Conservation (phyloP, 1,284 basidiomycete genomes). For the Naganishia cerealis region DNA sequence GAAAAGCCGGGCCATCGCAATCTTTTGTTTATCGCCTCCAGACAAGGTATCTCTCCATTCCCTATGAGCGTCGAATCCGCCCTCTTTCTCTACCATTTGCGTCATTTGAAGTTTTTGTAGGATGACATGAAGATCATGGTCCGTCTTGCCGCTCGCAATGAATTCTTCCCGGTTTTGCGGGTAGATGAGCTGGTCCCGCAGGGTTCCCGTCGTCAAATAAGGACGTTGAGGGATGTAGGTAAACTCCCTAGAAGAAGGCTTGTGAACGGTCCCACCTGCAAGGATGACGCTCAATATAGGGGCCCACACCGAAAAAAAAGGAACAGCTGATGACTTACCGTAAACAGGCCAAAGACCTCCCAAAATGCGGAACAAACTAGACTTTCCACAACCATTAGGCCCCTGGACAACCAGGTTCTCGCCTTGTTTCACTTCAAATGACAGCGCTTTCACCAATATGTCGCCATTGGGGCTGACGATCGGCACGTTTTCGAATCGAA, state of each 20-base stretch:
- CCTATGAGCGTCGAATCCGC: constrained; percentile 82
- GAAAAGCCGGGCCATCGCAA: constrained; percentile 94
- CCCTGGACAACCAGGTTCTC: constrained; percentile 85
- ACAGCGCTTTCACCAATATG: constrained; percentile 77
- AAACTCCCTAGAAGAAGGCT: constrained; percentile 84
- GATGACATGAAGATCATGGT: constrained; percentile 72
- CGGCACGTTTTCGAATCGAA: constrained; percentile 87
- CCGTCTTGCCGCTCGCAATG: constrained; percentile 65
- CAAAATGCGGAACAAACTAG: constrained; percentile 87
- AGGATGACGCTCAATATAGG: constrained; percentile 1
- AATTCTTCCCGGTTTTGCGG: constrained; percentile 73
- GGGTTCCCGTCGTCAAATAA: constrained; percentile 86
- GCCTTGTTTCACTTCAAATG: constrained; percentile 85
- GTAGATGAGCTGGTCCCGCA: constrained; percentile 81
- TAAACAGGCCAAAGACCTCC: constrained; percentile 98
- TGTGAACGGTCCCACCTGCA: constrained; percentile 79
- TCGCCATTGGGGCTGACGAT: constrained; percentile 96
- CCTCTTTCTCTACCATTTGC: constrained; percentile 86
- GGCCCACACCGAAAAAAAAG: neutral
- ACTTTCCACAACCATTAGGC: constrained; percentile 86
- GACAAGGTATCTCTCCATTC: constrained; percentile 93
- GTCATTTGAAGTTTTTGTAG: constrained; percentile 82
- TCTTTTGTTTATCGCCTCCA: constrained; percentile 67
- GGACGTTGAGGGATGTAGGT: constrained; percentile 95
- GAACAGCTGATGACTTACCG: constrained; percentile 56